Percentiles rank a stretch among this genome's conserved stretches.
phyloP scores from a whole-genome alignment of 176 grass and related monocot species.

The Eleusine indica region DNA sequence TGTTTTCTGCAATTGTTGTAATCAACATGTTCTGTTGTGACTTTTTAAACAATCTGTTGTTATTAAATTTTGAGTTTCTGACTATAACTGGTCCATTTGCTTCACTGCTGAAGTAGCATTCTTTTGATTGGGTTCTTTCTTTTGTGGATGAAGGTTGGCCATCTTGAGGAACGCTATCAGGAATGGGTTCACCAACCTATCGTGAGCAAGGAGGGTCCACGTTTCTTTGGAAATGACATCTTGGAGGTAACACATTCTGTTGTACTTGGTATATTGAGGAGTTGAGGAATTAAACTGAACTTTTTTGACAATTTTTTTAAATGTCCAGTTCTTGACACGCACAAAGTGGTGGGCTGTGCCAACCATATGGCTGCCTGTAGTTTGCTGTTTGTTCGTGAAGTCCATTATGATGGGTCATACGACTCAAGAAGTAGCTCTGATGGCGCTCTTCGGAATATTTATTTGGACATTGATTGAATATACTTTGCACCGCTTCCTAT shows the following conservation, averaged over 20 bases:
- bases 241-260: conserved; percentile 60
- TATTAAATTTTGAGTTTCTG: not conserved
- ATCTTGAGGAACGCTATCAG: conserved; percentile 83
- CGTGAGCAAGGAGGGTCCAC: conserved; percentile 87
- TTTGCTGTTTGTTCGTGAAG: conserved; percentile 56
- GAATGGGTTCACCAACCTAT: conserved; percentile 98
- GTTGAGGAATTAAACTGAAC: not conserved
- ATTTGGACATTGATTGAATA: conserved; percentile 94
- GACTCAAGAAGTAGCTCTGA: conserved; percentile 51
- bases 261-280: not conserved
- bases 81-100: not conserved
- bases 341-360: conserved; percentile 93
- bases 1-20: not conserved
- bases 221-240: conserved; percentile 68
- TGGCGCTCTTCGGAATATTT: conserved; percentile 64
- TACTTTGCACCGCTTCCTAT: conserved; percentile 87
- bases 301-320: not conserved
- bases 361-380: conserved; percentile 89
- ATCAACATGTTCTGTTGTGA: not conserved
- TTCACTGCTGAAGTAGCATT: not conserved
- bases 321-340: conserved; percentile 72
- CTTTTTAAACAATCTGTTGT: not conserved
- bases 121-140: not conserved
- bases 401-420: conserved; percentile 69
- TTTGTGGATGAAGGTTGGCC: conserved; percentile 66